Base-by-base conservation (phyloP, 1,284 basidiomycete genomes). In the Psilocybe mexicana region DNA sequence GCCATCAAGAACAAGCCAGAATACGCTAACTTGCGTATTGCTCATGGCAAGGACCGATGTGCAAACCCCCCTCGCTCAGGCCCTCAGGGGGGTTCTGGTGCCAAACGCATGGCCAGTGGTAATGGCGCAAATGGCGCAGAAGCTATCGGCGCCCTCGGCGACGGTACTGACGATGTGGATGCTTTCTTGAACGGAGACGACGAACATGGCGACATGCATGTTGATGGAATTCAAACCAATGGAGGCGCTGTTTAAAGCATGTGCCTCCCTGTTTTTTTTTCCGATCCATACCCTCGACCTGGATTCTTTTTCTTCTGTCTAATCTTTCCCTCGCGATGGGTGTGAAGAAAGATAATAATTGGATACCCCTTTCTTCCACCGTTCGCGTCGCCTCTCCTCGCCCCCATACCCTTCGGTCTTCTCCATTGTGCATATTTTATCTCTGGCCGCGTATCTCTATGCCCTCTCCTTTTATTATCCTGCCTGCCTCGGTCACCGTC, bases 21-120 rank as follows among this genome's bases (percentile, higher is more conserved):
- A 70, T 95, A 95, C 69, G 80, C 84, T 26, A 87, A 86, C 72
- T 75, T 95, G 60, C 88, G 92, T 38, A 90, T 96, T 61, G 88
- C 93, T 3, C 93, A 95, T 74, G 95, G 95, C 62, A 97, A 97
- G 74, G 95, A 97, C 72, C 85, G 95, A 38, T 97, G 95, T 73
- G 95, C 93, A 35, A 93, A 93, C 73, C 88, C 90, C 36, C 90
- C 91, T n/a, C 82, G 90, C 44, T 87, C 88, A 12, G 90, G 89
- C 30, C 87, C 88, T 14, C 88, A 90, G 69, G 88, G 88, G 54
- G 85, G 79, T 3, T 76, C 77, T 1, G 76, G 76, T 35, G 65
- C 66, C 2, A 71, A 70, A 53, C 71, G 75, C 49, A 65, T 63
- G 11, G 64, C 63, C 1, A 73, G 71, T 51, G 72, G 73, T 24